A percentile compares a stretch with the other conserved stretches of the same genome.
Evolutionary conservation across 164 flowering plant species (phyloP).

Genomic region (Tinospora cordifolia): DNA sequence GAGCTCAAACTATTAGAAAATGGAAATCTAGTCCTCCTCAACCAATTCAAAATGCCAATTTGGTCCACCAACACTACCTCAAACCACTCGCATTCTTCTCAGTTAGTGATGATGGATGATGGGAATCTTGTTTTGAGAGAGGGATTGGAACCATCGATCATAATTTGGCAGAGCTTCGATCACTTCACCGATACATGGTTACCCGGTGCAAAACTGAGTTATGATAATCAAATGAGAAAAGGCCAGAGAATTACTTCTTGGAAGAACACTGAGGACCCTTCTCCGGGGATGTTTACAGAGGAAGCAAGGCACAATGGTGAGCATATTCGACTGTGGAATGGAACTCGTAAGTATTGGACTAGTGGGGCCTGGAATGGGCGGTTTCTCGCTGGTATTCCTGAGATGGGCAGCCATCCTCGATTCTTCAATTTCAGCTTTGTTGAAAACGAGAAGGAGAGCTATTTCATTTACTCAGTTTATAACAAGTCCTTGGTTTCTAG

Average conservation of each 20-base stretch:
- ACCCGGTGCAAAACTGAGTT: conserved; percentile 40
- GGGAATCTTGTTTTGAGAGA: conserved; percentile 54
- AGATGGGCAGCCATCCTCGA: not conserved
- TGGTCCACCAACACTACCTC: conserved; percentile 53
- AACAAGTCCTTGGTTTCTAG: conserved; percentile 9
- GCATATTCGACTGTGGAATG: conserved; percentile 14
- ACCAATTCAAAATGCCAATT: conserved; percentile 26
- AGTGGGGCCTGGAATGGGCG: conserved; percentile 17
- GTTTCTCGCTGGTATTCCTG: not conserved
- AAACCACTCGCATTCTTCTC: conserved; percentile 12
- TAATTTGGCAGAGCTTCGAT: conserved; percentile 61
- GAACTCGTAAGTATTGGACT: conserved; percentile 11
- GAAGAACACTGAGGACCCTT: conserved; percentile 50
- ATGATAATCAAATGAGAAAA: conserved; percentile 19
- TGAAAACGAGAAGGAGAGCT: conserved; percentile 14
- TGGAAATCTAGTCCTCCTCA: conserved; percentile 50
- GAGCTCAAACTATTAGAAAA: conserved; percentile 19
- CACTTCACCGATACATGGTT: conserved; percentile 47
- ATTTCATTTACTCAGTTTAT: conserved; percentile 13
- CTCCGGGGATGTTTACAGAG: conserved; percentile 37
- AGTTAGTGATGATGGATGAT: conserved; percentile 36
- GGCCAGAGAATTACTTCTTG: conserved; percentile 39
- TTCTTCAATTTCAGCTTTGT: conserved; percentile 15
- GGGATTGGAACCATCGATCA: conserved; percentile 15
- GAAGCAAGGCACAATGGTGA: conserved; percentile 6